Evolutionary conservation across 1,139 yeast genomes (phyloP), one percentile per base, ranked within the genome.

Genomic region (Entelexis paramagnoliae): DNA sequence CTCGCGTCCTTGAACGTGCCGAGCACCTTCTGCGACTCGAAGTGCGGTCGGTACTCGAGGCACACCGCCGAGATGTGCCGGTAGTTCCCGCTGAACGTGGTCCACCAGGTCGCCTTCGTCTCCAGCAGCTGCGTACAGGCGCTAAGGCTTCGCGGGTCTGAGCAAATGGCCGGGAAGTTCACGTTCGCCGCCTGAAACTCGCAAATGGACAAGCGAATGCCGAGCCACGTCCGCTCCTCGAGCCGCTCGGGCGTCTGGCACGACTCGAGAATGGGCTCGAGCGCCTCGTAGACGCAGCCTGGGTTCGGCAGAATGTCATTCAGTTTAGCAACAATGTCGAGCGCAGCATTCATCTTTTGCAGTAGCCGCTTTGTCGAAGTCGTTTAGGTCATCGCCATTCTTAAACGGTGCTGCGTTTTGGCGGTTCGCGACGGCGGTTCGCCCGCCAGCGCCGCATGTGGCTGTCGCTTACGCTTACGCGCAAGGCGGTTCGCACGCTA

Each of bases 51-150:
- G 48, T 53, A 52, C 50, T 64, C 66, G 9, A 52, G 47, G 46
- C 72, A 68, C 0, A 67, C 51, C 1, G 58, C 59, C 13, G 63
- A 60, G 10, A 68, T 62, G 14, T 66, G 57, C 26, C 63, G 60
- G 51, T 64, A 66, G 49, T 67, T 66, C 5, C 69, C 70, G 39
- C 67, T 66, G 53, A 63, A 67, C 0, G 71, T 68, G 1, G 72
- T 68, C 72, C 72, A 68, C 70, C 71, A 67, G 30, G 68, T 69
- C 1, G 70, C 61, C 26, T 57, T 54, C 1, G 62, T 34, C 40
- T 64, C 66, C 42, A 68, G 54, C 33, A 51, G 57, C 6, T 35
- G 42, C 2, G 69, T 56, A 51, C 72, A 68, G 3, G 41, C 28
- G 2, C 42, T n/a, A 3, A 55, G 43, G 22, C 29, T n/a, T 13